Evolutionary conservation across 305 asterid genomes (phyloP).

Genomic region (Fraxinus sp.): DNA sequence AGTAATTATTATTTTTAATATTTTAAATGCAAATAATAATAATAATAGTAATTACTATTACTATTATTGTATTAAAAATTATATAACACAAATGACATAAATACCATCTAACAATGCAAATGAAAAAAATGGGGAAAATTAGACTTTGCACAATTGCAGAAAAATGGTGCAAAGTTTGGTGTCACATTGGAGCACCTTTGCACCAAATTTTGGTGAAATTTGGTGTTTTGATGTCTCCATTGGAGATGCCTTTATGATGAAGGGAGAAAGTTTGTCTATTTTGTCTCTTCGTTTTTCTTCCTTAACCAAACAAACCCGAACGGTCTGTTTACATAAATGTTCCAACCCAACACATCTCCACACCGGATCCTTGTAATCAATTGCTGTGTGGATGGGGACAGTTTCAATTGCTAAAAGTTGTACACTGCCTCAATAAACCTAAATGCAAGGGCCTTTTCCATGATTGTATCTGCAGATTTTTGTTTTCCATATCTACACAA

Average conservation of each 20-base stretch:
- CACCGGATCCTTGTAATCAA: constrained; percentile 39
- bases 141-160: no score
- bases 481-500: not conserved
- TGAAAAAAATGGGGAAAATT: no score
- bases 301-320: not conserved
- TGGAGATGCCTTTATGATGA: not conserved
- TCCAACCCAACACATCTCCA: constrained; percentile 51
- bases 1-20: no score
- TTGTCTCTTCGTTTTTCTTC: not conserved
- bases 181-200: no score
- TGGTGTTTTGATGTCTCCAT: no score
- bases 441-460: constrained; percentile 13
- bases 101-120: no score
- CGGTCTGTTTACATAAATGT: constrained; percentile 39
- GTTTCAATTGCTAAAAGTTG: constrained; percentile 36
- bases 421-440: constrained; percentile 17
- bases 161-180: no score
- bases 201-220: no score
- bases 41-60: no score
- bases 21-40: no score
- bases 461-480: not conserved
- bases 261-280: not conserved
- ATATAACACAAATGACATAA: no score
- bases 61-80: no score
- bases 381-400: constrained; percentile 67